These are phyloP conservation scores for Corniculantispora saksenae DNA, from an alignment of 2,329 filamentous ascomycete genomes.

Conservation along the genomic window DNA sequence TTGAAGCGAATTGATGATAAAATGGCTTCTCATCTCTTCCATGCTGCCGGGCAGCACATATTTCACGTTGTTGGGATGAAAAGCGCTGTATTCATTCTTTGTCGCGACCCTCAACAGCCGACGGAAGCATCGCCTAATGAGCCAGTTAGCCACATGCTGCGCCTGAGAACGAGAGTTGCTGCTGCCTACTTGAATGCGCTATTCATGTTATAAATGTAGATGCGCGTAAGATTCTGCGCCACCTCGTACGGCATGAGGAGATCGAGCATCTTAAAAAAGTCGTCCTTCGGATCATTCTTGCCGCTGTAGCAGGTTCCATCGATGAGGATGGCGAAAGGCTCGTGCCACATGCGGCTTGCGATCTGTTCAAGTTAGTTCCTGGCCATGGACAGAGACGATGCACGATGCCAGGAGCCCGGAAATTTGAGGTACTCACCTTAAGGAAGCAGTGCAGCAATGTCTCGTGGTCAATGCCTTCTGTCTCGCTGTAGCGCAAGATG, in stretches of 20 bases:
- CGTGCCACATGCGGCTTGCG: slow-evolving; percentile 69
- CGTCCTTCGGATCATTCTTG: slow-evolving; percentile 66
- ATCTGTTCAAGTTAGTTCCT: slow-evolving; percentile 45
- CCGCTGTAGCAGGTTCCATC: slow-evolving; percentile 71
- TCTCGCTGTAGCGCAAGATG: slow-evolving; percentile 67
- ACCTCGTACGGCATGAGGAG: slow-evolving; percentile 63
- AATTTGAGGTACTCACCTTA: slow-evolving; percentile 47
- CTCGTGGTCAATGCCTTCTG: slow-evolving; percentile 65
- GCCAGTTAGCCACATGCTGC: background rate
- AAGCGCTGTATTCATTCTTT: slow-evolving; percentile 60
- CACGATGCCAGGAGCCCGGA: background rate
- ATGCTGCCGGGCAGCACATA: slow-evolving; percentile 67
- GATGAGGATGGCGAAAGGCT: slow-evolving; percentile 66
- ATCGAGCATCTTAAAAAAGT: slow-evolving; percentile 64
- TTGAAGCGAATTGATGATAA: slow-evolving; percentile 66
- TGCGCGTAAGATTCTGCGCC: slow-evolving; percentile 57
- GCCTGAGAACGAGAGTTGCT: background rate
- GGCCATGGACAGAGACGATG: background rate
- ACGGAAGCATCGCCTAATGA: slow-evolving; percentile 59
- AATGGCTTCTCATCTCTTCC: slow-evolving; percentile 65
- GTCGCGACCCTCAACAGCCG: slow-evolving; percentile 62
- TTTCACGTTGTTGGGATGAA: slow-evolving; percentile 65
- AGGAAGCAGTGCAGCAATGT: slow-evolving; percentile 67
- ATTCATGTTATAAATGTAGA: slow-evolving; percentile 76
- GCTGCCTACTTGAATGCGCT: slow-evolving; percentile 59